Base-by-base conservation (phyloP, 192 early-diverging fungal species). In the Podila horticola region DNA sequence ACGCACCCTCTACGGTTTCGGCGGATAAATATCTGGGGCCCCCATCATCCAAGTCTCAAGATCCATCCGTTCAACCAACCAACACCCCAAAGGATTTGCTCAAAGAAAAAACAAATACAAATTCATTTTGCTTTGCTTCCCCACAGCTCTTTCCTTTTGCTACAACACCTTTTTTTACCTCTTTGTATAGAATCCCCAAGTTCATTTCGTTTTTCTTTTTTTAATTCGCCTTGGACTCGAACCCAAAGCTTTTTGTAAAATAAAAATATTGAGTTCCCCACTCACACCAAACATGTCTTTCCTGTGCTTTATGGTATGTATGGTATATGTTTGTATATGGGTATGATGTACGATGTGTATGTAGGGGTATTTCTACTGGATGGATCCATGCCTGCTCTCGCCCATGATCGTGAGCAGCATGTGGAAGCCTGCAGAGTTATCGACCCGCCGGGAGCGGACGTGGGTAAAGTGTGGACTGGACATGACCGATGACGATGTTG, bases 1-100 rank as follows among this genome's bases (percentile, higher is more conserved):
- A 85, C 91, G 96, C 74, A 95, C 96, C 76, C 94, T 97, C 74
- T 97, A 87, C 71, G 86, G 86, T 84, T 87, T 87, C 83, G 86
- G 86, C 38, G 86, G 86, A 79, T 87, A 87, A 87, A 69, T 62
- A 31, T 24, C 24, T 55, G 52, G 52, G 52, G n/a, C 51, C 38
- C 57, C n/a, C n/a, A n/a, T n/a, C 9, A 62, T 22, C 49, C 20
- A 19, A 55, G 24, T n/a, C 4, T 26, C 52, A 24, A 26, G 20
- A 26, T 55, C 17, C 24, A 55, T 55, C 52, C 52, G 17, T 22
- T 11, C 19, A n/a, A n/a, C 5, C 4, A 17, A 52, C 20, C 49
- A 20, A 52, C 20, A 24, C 52, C 52, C 20, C 24, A 12, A 55
- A 55, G 17, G 41, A 17, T 2, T 45, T 17, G 24, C 52, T 55